Evolutionary conservation across 192 early-diverging fungal genomes (phyloP).

Genomic region (Phlyctochytrium bullatum): DNA sequence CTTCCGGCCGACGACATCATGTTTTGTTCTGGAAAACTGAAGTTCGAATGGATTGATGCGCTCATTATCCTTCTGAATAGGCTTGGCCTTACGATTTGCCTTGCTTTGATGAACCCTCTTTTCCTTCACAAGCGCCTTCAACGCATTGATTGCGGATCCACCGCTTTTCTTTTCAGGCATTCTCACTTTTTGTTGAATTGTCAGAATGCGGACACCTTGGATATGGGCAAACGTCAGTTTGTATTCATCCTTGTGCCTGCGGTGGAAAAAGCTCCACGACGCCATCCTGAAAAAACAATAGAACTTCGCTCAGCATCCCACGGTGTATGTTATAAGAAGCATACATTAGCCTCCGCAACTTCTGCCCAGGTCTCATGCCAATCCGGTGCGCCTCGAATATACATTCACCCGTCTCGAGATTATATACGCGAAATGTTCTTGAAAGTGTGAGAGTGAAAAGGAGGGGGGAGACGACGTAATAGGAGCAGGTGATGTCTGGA

Average conservation of each 20-base stretch:
- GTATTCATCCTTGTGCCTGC: not conserved
- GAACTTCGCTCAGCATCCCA: not conserved
- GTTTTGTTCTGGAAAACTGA: slow-evolving; percentile 76
- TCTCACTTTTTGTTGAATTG: too few relatives aligned
- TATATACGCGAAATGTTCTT: not conserved
- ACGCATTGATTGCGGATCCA: too few relatives aligned
- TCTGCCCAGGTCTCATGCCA: not conserved
- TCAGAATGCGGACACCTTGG: too few relatives aligned
- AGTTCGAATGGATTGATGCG: slow-evolving; percentile 93
- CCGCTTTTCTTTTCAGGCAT: too few relatives aligned
- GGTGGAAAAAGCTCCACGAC: not conserved
- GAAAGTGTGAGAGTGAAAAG: not conserved
- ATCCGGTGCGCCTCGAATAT: not conserved
- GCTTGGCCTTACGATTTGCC: too few relatives aligned
- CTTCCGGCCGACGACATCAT: slow-evolving; percentile 77
- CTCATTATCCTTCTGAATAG: too few relatives aligned
- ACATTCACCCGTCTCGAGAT: not conserved
- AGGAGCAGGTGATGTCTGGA: not conserved
- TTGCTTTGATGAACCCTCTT: too few relatives aligned
- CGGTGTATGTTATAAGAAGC: not conserved
- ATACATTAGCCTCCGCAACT: not conserved
- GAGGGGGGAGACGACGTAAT: not conserved
- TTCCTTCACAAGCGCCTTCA: too few relatives aligned
- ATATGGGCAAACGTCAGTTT: too few relatives aligned
- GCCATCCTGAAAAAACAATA: not conserved